Conservation (phyloP, 805 yeast species). For the Metschnikowia peoriensis region DNA sequence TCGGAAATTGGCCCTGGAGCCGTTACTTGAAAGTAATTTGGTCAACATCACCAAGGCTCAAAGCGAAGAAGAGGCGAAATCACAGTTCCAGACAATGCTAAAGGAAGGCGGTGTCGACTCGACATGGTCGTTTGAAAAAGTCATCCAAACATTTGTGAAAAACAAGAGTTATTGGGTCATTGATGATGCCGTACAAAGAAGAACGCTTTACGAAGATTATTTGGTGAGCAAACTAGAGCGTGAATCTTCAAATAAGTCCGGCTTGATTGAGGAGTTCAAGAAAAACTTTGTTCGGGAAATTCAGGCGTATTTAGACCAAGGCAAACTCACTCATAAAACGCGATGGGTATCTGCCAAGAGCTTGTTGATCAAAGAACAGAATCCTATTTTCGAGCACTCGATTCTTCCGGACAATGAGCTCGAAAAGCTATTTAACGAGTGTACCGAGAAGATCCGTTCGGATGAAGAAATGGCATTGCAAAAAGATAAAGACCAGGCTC, state of each 20-base stretch:
- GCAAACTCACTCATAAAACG: constrained; percentile 52
- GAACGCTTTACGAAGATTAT: constrained; percentile 63
- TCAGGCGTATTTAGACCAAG: constrained; percentile 26
- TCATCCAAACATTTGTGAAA: constrained; percentile 54
- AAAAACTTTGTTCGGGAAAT: constrained; percentile 51
- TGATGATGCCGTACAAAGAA: constrained; percentile 58
- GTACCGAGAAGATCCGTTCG: constrained; percentile 38
- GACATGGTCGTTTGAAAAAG: constrained; percentile 70
- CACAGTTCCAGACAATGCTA: constrained; percentile 52
- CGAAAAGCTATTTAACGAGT: constrained; percentile 52
- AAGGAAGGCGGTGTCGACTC: constrained; percentile 58
- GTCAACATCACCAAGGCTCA: constrained; percentile 22
- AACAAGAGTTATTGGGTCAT: constrained; percentile 70
- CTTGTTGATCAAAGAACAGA: constrained; percentile 52
- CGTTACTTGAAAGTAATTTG: constrained; percentile 23
- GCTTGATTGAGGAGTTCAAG: constrained; percentile 54
- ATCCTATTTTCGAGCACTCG: constrained; percentile 63
- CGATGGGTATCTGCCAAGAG: constrained; percentile 61
- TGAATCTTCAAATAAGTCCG: constrained; percentile 53
- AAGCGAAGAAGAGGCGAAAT: constrained; percentile 37
- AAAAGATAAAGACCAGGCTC: constrained; percentile 45
- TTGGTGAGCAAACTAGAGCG: constrained; percentile 40
- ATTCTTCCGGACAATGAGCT: constrained; percentile 58
- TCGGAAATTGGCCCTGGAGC: constrained; percentile 20
- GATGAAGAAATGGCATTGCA: constrained; percentile 25